phyloP scores from a whole-genome alignment of 192 early-diverging fungal genomes.

The Bifiguratus adelaidae region DNA sequence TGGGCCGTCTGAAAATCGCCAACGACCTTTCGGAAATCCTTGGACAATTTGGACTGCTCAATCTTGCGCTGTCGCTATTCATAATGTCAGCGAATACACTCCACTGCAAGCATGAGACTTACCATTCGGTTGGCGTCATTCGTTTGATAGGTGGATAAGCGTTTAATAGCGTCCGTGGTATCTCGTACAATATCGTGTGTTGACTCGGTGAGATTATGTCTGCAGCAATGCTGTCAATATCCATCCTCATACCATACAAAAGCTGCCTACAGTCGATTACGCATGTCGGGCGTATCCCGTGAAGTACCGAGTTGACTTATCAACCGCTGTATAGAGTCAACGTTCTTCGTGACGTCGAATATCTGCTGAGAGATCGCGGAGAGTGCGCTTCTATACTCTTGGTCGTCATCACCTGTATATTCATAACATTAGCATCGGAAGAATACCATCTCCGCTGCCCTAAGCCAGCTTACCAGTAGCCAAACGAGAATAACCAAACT shows the following conservation, averaged over 20 bases:
- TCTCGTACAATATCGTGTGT: slow-evolving; percentile 75
- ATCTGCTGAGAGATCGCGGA: slow-evolving; percentile 75
- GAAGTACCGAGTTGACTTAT: slow-evolving; percentile 65
- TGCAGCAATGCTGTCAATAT: slow-evolving; percentile 8
- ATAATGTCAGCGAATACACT: not conserved
- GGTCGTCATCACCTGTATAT: slow-evolving; percentile 27
- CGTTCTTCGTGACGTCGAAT: slow-evolving; percentile 78
- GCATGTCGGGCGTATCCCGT: slow-evolving; percentile 66
- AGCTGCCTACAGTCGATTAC: slow-evolving; percentile 54
- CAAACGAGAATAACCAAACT: not conserved
- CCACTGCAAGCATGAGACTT: not conserved
- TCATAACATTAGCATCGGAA: not conserved
- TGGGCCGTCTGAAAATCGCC: slow-evolving; percentile 83
- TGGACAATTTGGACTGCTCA: slow-evolving; percentile 87
- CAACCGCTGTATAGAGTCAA: slow-evolving; percentile 70
- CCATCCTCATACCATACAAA: not conserved
- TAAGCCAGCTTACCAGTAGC: not conserved
- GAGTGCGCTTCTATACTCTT: slow-evolving; percentile 32
- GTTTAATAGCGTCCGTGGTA: slow-evolving; percentile 69
- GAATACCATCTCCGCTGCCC: not conserved
- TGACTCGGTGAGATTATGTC: slow-evolving; percentile 67
- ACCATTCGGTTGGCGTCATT: slow-evolving; percentile 14
- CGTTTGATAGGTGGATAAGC: slow-evolving; percentile 45
- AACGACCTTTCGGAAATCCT: slow-evolving; percentile 89
- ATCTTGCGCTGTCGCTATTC: slow-evolving; percentile 63